Conservation (phyloP, 768 basidiomycete species). For the Agrocybe pediades region DNA sequence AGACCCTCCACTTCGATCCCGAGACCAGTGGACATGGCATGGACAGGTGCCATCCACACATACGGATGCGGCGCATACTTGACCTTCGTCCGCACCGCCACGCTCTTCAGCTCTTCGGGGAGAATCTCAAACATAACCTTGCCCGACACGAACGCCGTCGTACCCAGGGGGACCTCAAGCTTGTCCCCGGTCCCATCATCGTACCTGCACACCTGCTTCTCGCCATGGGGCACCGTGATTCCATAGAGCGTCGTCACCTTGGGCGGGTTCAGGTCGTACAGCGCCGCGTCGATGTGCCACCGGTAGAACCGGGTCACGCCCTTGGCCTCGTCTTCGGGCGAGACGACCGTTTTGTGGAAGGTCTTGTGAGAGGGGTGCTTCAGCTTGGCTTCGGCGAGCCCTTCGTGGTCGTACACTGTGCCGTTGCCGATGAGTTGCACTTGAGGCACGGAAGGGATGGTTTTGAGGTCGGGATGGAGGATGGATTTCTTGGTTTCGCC, state of each 20-base stretch:
- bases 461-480: conserved; percentile 88
- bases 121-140: conserved; percentile 84
- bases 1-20: conserved; percentile 80
- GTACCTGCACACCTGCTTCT: conserved; percentile 66
- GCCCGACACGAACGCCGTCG: conserved; percentile 83
- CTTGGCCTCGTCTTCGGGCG: conserved; percentile 69
- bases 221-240: conserved; percentile 68
- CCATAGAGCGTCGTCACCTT: conserved; percentile 87
- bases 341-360: conserved; percentile 82
- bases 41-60: conserved; percentile 86
- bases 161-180: conserved; percentile 79
- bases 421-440: conserved; percentile 95
- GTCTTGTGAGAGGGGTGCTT: conserved; percentile 86
- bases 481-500: conserved; percentile 74
- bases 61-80: conserved; percentile 86
- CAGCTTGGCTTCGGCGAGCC: conserved; percentile 73
- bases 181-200: conserved; percentile 90
- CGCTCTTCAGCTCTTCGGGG: conserved; percentile 68
- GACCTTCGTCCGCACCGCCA: conserved; percentile 77
- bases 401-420: conserved; percentile 76
- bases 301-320: conserved; percentile 89
- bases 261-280: conserved; percentile 77
- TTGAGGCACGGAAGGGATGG: conserved; percentile 84
- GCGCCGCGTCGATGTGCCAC: conserved; percentile 91
- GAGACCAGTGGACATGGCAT: conserved; percentile 74